phyloP scores from a whole-genome alignment of 169 alveolate genomes.

The Cryptosporidium canis region DNA sequence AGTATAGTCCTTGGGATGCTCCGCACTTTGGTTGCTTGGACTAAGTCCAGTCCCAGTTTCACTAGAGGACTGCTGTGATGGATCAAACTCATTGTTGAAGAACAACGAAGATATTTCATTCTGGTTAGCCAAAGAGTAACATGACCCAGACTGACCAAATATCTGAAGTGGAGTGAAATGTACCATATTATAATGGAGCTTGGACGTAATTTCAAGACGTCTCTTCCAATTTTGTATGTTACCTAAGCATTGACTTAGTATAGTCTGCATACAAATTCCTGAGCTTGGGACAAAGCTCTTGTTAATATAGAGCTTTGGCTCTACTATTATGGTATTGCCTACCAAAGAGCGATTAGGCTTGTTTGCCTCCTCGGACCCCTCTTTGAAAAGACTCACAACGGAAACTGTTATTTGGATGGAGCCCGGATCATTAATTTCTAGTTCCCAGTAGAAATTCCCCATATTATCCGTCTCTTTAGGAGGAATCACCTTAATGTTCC shows the following conservation, averaged over 20 bases:
- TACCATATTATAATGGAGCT: slow-evolving; percentile 86
- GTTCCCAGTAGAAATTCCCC: slow-evolving; percentile 50
- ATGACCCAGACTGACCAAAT: slow-evolving; percentile 77
- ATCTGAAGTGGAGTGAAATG: slow-evolving; percentile 86
- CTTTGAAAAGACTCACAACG: neutral
- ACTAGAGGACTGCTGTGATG: slow-evolving; percentile 24
- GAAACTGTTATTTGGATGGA: slow-evolving; percentile 12
- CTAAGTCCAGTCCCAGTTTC: neutral
- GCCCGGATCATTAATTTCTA: slow-evolving; percentile 20
- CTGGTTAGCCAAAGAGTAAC: slow-evolving; percentile 73
- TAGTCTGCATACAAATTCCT: slow-evolving; percentile 83
- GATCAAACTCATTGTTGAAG: slow-evolving; percentile 15
- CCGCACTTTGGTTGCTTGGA: slow-evolving; percentile 70
- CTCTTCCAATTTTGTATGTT: slow-evolving; percentile 82
- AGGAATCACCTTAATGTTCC: neutral
- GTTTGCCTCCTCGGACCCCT: neutral
- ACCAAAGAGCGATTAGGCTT: neutral
- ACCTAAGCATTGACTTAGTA: slow-evolving; percentile 88
- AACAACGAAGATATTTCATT: slow-evolving; percentile 56
- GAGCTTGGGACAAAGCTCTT: slow-evolving; percentile 53
- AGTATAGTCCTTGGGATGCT: slow-evolving; percentile 42
- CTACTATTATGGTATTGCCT: slow-evolving; percentile 68
- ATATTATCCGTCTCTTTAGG: slow-evolving; percentile 5
- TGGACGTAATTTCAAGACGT: slow-evolving; percentile 77
- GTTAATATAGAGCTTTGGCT: slow-evolving; percentile 72